A percentile compares a stretch with the other conserved stretches of the same genome.
Evolutionary conservation across 352 stramenopile genomes (phyloP).

Genomic region (Globisporangium rhizosaccharum): DNA sequence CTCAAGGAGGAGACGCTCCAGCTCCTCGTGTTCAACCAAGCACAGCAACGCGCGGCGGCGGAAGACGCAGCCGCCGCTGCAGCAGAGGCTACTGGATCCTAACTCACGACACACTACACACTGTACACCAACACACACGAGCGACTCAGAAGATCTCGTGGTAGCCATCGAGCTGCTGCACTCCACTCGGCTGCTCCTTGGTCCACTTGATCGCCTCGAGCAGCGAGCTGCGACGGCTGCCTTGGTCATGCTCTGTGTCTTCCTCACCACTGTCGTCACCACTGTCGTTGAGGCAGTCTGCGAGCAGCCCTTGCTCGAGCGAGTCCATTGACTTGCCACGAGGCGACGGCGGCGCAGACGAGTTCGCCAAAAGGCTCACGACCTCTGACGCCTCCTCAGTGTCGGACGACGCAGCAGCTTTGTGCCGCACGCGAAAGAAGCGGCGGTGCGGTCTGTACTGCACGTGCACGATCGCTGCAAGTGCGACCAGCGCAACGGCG

Average conservation of each 20-base stretch:
- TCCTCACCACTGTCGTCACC: neutral
- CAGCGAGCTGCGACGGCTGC: constrained; percentile 10
- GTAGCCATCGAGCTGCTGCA: constrained; percentile 20
- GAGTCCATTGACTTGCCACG: constrained; percentile 7
- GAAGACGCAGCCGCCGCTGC: constrained; percentile 17
- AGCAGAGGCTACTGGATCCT: neutral
- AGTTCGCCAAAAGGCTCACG: constrained; percentile 7
- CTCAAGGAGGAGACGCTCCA: constrained; percentile 62
- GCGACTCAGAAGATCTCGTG: constrained; percentile 21
- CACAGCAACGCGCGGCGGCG: constrained; percentile 19
- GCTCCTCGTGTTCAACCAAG: constrained; percentile 45
- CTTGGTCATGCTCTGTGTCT: neutral
- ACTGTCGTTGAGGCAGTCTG: neutral
- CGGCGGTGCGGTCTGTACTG: constrained; percentile 15
- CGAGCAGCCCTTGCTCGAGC: constrained; percentile 17
- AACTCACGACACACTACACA: neutral
- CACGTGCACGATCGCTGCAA: constrained; percentile 14
- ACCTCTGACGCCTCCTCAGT: constrained; percentile 10
- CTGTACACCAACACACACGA: neutral
- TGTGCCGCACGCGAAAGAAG: constrained; percentile 5
- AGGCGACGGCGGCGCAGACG: neutral
- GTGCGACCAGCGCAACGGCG: constrained; percentile 11
- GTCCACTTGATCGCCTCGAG: constrained; percentile 26
- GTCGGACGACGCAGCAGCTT: constrained; percentile 2
- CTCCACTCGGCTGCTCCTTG: constrained; percentile 17